A percentile compares a stretch with the other conserved stretches of the same genome.
These are phyloP conservation scores for Pseudopediastrum boryanum DNA, from an alignment of 139 green algal genomes.

Conservation along the genomic window DNA sequence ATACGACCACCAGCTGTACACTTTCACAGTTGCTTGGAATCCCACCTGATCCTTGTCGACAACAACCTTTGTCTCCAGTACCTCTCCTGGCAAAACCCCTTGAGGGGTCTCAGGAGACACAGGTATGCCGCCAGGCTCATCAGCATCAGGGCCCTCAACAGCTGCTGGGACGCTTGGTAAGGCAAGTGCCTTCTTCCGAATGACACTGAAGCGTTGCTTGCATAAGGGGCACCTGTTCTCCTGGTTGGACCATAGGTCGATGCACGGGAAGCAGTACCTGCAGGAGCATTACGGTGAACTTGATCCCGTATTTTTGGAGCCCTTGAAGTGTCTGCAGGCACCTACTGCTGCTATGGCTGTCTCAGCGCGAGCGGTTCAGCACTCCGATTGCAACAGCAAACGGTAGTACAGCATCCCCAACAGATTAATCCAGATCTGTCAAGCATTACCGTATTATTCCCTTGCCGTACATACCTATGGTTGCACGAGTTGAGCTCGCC, in stretches of 20 bases:
- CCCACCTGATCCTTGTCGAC: constrained; percentile 35
- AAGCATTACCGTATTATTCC: not conserved
- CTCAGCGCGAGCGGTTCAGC: too few relatives aligned
- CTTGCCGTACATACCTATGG: constrained; percentile 40
- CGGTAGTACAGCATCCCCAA: too few relatives aligned
- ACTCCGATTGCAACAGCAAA: too few relatives aligned
- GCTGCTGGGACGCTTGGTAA: not conserved
- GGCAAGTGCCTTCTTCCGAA: constrained; percentile 55
- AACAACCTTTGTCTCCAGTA: constrained; percentile 44
- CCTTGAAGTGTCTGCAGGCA: too few relatives aligned
- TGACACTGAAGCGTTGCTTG: constrained; percentile 66
- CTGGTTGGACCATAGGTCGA: constrained; percentile 63
- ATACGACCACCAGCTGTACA: too few relatives aligned
- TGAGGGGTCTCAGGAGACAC: not conserved
- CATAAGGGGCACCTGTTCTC: constrained; percentile 75
- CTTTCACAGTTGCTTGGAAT: too few relatives aligned
- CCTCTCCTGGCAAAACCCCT: constrained; percentile 21
- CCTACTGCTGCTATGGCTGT: too few relatives aligned
- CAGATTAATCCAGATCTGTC: not conserved
- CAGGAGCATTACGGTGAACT: too few relatives aligned
- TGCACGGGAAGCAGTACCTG: constrained; percentile 77
- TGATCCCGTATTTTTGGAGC: too few relatives aligned
- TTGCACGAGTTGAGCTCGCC: constrained; percentile 63
- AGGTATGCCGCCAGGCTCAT: not conserved
- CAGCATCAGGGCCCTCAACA: not conserved